Evolutionary conservation across 352 stramenopile species (phyloP).

Genomic region (Phytophthora meadii): DNA sequence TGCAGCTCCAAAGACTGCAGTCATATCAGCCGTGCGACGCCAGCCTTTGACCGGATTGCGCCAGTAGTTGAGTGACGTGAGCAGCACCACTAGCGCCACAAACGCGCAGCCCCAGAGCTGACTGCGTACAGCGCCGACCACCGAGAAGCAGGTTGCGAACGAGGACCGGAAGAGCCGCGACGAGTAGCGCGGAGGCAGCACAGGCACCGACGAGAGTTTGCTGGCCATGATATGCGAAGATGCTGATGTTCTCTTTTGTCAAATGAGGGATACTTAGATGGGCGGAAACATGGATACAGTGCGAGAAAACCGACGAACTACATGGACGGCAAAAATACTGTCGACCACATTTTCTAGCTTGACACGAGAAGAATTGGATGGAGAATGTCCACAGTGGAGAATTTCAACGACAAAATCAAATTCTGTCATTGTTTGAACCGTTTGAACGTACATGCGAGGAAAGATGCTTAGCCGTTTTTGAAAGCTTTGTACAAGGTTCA

Average conservation of each 20-base stretch:
- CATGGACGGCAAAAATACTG: background rate
- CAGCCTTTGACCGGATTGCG: conserved; percentile 75
- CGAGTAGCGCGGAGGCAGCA: conserved; percentile 76
- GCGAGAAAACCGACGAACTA: conserved; percentile 16
- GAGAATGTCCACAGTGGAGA: no score
- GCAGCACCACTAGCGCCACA: conserved; percentile 70
- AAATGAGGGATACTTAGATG: conserved; percentile 14
- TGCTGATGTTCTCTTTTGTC: conserved; percentile 16
- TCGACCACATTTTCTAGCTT: no score
- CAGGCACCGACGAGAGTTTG: conserved; percentile 27
- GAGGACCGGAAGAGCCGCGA: conserved; percentile 75
- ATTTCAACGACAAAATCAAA: no score
- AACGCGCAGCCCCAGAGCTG: conserved; percentile 73
- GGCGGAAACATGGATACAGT: conserved; percentile 22
- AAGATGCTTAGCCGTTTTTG: no score
- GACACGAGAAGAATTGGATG: no score
- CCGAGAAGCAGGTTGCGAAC: conserved; percentile 74
- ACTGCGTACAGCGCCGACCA: conserved; percentile 52
- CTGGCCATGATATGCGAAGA: conserved; percentile 3
- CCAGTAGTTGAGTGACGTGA: conserved; percentile 90
- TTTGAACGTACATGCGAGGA: no score
- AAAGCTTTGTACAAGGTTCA: no score
- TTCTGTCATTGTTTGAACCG: no score
- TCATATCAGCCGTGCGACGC: conserved; percentile 78
- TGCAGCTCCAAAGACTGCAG: conserved; percentile 60